These are phyloP conservation scores for Helicostylum pulchrum DNA, from an alignment of 192 early-diverging fungal species.

Conservation along the genomic window DNA sequence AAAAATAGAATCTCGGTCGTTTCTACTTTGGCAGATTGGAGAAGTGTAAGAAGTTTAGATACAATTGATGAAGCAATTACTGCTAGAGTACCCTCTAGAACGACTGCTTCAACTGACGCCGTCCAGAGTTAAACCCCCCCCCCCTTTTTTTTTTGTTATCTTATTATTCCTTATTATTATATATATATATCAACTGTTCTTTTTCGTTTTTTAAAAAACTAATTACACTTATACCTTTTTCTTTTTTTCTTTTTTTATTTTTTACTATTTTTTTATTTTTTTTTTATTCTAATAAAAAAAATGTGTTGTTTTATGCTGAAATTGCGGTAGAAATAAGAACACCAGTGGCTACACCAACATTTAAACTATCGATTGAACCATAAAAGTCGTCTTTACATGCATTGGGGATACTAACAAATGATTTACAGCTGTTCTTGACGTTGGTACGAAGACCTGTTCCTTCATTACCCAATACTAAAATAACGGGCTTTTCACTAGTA, in stretches of 20 bases:
- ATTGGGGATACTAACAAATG: constrained; percentile 53
- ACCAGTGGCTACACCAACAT: constrained; percentile 41
- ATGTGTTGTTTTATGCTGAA: background rate
- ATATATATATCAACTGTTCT: background rate
- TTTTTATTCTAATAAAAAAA: background rate
- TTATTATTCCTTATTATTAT: background rate
- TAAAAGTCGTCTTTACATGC: background rate
- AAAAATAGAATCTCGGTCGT: constrained; percentile 25
- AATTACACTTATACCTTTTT: background rate
- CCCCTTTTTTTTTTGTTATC: background rate
- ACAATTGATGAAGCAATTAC: constrained; percentile 23
- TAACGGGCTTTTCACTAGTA: constrained; percentile 24
- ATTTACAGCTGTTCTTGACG: constrained; percentile 53
- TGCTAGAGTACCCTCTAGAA: constrained; percentile 4
- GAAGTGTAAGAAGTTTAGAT: constrained; percentile 18
- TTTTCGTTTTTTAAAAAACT: background rate
- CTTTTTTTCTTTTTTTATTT: background rate
- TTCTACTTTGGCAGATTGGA: constrained; percentile 25
- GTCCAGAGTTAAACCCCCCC: background rate
- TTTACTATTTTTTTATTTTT: background rate
- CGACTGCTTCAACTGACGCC: constrained; percentile 2
- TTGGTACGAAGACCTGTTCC: constrained; percentile 57
- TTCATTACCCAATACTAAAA: constrained; percentile 69
- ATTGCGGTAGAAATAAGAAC: constrained; percentile 21
- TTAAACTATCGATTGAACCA: constrained; percentile 35